Percentiles rank a stretch among this genome's conserved stretches.
These are phyloP conservation scores for Catharanthus roseus DNA, from an alignment of 257 asterid genomes.

Conservation along the genomic window DNA sequence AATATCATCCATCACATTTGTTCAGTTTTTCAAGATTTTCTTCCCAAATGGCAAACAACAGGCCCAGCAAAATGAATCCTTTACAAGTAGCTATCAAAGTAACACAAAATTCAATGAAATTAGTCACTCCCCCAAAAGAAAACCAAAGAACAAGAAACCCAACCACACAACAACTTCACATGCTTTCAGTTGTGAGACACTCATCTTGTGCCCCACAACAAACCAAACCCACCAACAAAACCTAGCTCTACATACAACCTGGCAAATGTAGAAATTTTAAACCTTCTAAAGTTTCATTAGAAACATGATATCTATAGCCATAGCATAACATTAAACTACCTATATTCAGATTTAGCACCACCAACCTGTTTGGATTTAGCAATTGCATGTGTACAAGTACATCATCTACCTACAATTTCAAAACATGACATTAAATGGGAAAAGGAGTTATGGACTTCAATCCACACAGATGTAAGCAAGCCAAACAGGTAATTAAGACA, in stretches of 20 bases:
- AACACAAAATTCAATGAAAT: not conserved
- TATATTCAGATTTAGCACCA: constrained; percentile 6
- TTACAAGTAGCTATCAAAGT: not conserved
- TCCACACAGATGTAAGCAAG: not conserved
- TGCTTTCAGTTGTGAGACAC: constrained; percentile 9
- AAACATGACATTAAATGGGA: not conserved
- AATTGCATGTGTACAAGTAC: constrained; percentile 15
- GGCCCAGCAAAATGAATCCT: constrained; percentile 3
- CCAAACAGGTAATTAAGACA: not conserved
- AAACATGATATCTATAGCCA: not conserved
- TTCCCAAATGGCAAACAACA: no score
- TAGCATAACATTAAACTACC: not conserved
- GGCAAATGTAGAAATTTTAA: not conserved
- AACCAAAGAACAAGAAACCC: not conserved
- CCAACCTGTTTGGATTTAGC: not conserved
- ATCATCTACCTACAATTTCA: constrained; percentile 13
- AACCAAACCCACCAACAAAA: not conserved
- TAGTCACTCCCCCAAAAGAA: not conserved
- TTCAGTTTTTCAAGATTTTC: no score
- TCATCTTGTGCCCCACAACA: constrained; percentile 15
- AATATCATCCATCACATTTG: no score
- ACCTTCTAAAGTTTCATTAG: not conserved
- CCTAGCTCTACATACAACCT: constrained; percentile 7
- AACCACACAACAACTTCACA: constrained; percentile 9
- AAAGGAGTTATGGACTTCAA: not conserved